Conservation (phyloP, 2,329 filamentous ascomycete genomes). For the Phialemonium atrogriseum region DNA sequence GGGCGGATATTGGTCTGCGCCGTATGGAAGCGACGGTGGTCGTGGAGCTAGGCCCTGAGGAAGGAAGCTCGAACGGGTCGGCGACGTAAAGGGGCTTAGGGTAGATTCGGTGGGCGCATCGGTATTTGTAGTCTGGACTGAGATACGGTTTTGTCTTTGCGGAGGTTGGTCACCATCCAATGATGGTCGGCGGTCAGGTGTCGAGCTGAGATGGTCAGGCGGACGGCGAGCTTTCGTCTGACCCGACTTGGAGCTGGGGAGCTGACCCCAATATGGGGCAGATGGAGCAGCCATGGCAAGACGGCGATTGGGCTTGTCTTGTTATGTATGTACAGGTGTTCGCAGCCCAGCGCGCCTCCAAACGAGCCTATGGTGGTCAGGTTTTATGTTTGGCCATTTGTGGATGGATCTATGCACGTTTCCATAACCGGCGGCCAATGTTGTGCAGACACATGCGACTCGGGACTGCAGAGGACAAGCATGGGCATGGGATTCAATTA, state of each 20-base stretch:
- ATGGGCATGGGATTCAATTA: no score
- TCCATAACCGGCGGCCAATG: slow-evolving; percentile 30
- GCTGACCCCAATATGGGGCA: slow-evolving; percentile 50
- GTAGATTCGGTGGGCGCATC: slow-evolving; percentile 50
- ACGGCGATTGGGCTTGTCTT: slow-evolving; percentile 11
- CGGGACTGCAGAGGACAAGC: slow-evolving; percentile 17
- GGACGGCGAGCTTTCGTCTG: slow-evolving; percentile 27
- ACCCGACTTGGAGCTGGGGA: slow-evolving; percentile 38
- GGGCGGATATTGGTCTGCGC: slow-evolving; percentile 29
- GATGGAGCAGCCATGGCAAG: slow-evolving; percentile 18
- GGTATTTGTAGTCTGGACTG: slow-evolving; percentile 46
- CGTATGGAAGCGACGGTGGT: slow-evolving; percentile 48
- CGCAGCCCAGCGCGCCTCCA: slow-evolving; percentile 6
- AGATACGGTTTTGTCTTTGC: slow-evolving; percentile 41
- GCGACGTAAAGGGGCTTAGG: slow-evolving; percentile 48
- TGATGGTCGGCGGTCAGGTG: slow-evolving; percentile 22
- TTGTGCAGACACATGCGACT: slow-evolving; percentile 33
- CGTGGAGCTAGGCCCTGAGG: slow-evolving; percentile 48
- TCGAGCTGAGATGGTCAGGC: slow-evolving; percentile 24
- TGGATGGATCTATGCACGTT: slow-evolving; percentile 11
- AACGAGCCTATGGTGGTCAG: no score
- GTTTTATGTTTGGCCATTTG: slow-evolving; percentile 5
- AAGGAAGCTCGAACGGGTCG: slow-evolving; percentile 40
- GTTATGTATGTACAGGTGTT: slow-evolving; percentile 6
- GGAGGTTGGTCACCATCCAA: slow-evolving; percentile 28